Evolutionary conservation across 345 rosid species (phyloP), one percentile per base, ranked within the genome.

Genomic region (Capsella bursapastoris): DNA sequence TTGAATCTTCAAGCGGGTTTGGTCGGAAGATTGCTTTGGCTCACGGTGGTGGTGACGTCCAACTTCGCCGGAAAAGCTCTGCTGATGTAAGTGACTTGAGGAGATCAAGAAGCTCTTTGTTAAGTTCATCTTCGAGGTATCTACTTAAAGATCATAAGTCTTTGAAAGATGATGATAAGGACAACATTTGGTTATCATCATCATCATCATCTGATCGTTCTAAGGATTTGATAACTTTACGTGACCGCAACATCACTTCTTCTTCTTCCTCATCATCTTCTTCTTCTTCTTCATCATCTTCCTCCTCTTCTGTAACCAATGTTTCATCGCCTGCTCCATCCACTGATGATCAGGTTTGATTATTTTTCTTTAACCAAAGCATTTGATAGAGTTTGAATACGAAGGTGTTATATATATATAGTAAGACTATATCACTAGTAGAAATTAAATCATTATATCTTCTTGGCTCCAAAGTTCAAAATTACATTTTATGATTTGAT

Each of bases 31-130:
- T 87, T 79, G 57, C 55, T 15, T 65, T 68, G 8, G 50, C 63
- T 44, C 73, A 51, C 1, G 37, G 25, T 74, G 35, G 78, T 47
- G 59, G 63, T 0, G 64, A 65, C 15, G 76, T 50, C 28, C 77
- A 79, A 63, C 35, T 37, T 28, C 89, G 88, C 8, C 75, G 95
- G 47, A 85, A 82, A 84, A 91, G 95, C 85, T 86, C 90, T 0
- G 86, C 90, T 62, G 90, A 85, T 28, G 52, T 71, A 13, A 74
- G 75, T 63, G 95, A 73, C 6, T 5, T 73, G n/a, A 78, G 74
- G 32, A 68, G 70, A 63, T 11, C 11, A 7, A 60, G 7, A 25
- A 73, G 69, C 80, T 82, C 74, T 82, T 0, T 64, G 34, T 45
- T 67, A 73, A 27, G 80, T 76, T 72, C 29, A 47, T 87, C 96